These are phyloP conservation scores for Funneliformis geosporum DNA, from an alignment of 192 early-diverging fungal genomes.

Conservation along the genomic window DNA sequence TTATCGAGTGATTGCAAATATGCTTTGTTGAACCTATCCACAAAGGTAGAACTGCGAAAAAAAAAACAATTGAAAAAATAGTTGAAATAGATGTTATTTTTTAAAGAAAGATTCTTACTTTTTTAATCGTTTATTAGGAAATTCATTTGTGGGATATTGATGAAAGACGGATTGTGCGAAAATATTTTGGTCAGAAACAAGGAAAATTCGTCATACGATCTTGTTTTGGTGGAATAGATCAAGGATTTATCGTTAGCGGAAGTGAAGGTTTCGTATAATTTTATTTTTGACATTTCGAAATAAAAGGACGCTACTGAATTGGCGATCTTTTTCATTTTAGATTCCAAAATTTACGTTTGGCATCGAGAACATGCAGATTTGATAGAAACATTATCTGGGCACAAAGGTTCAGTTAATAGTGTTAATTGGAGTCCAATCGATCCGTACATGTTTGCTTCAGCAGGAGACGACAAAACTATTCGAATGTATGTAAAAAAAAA, in stretches of 20 bases:
- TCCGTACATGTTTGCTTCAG: slow-evolving; percentile 74
- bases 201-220: slow-evolving; percentile 87
- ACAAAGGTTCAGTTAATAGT: slow-evolving; percentile 67
- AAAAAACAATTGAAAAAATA: background rate
- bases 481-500: slow-evolving; percentile 61
- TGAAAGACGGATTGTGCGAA: slow-evolving; percentile 65
- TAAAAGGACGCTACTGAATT: background rate
- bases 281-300: slow-evolving; percentile 9
- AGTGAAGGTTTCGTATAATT: slow-evolving; percentile 71
- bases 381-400: slow-evolving; percentile 71
- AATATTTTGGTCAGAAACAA: slow-evolving; percentile 83
- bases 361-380: slow-evolving; percentile 68
- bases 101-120: background rate
- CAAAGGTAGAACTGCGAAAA: slow-evolving; percentile 44
- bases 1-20: slow-evolving; percentile 52
- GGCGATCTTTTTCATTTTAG: slow-evolving; percentile 38
- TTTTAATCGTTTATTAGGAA: slow-evolving; percentile 50
- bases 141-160: slow-evolving; percentile 90
- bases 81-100: background rate
- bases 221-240: slow-evolving; percentile 82
- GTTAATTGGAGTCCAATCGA: slow-evolving; percentile 71
- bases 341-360: slow-evolving; percentile 79
- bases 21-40: slow-evolving; percentile 50
- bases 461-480: slow-evolving; percentile 81
- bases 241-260: slow-evolving; percentile 86